Evolutionary conservation across 139 green algal species (phyloP).

Genomic region (Pseudopediastrum boryanum): DNA sequence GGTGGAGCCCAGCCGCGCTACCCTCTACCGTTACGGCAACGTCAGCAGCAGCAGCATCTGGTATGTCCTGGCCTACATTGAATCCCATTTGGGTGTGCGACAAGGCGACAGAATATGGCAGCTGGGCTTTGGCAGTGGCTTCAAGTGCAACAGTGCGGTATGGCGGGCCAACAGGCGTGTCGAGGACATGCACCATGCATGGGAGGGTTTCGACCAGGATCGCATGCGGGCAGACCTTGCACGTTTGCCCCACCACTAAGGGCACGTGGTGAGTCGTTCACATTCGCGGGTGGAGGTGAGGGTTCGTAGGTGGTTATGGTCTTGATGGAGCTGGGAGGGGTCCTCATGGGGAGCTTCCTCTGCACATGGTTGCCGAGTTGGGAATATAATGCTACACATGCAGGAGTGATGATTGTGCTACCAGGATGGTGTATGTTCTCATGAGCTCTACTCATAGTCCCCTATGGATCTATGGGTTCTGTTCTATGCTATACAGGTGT

Average conservation of each 20-base stretch:
- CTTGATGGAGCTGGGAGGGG: not conserved
- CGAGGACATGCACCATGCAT: slow-evolving; percentile 41
- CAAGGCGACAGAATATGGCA: slow-evolving; percentile 87
- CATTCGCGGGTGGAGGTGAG: not conserved
- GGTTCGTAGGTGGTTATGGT: not conserved
- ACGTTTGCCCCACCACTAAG: slow-evolving; percentile 35
- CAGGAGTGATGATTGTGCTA: not conserved
- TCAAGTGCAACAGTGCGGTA: slow-evolving; percentile 97
- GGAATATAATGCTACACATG: not conserved
- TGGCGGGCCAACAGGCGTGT: slow-evolving; percentile 69
- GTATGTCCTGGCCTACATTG: slow-evolving; percentile 82
- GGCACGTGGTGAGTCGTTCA: not conserved
- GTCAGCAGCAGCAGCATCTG: slow-evolving; percentile 84
- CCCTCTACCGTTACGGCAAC: slow-evolving; percentile 88
- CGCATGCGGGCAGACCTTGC: slow-evolving; percentile 57
- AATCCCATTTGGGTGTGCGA: slow-evolving; percentile 65
- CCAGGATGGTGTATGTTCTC: too few relatives aligned
- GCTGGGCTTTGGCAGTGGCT: slow-evolving; percentile 93
- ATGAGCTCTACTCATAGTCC: too few relatives aligned
- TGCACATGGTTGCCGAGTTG: not conserved
- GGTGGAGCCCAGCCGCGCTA: slow-evolving; percentile 80
- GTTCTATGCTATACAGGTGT: too few relatives aligned
- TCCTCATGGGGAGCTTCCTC: not conserved
- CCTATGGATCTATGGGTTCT: too few relatives aligned
- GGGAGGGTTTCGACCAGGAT: slow-evolving; percentile 58